Conservation (phyloP, 768 basidiomycete species). For the Lyophyllum shimeji region DNA sequence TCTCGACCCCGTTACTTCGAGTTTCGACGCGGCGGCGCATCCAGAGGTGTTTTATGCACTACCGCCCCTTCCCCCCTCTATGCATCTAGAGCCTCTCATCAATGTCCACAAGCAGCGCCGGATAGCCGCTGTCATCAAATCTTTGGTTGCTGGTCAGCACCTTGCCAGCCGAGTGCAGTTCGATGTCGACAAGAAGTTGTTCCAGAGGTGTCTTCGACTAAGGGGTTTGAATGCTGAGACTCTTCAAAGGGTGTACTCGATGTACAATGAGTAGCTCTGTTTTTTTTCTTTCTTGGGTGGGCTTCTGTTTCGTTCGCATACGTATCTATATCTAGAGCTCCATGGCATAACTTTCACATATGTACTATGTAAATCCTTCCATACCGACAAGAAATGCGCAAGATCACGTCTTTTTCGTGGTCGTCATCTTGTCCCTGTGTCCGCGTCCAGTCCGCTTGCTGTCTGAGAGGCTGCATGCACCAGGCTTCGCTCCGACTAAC, state of each 20-base stretch:
- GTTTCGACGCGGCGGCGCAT: slow-evolving; percentile 67
- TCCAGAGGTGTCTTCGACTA: slow-evolving; percentile 71
- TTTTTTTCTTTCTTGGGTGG: slow-evolving; percentile 1
- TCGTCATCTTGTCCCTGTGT: no score
- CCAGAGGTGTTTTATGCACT: slow-evolving; percentile 80
- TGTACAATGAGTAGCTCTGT: slow-evolving; percentile 23
- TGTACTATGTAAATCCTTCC: slow-evolving; percentile 10
- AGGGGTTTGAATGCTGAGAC: slow-evolving; percentile 60
- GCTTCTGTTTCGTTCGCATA: slow-evolving; percentile 17
- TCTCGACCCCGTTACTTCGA: slow-evolving; percentile 59
- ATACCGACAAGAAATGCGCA: background rate
- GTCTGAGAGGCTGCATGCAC: no score
- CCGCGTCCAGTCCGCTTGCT: no score
- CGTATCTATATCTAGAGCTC: slow-evolving; percentile 17
- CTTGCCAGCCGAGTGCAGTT: slow-evolving; percentile 73
- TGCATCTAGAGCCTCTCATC: slow-evolving; percentile 82
- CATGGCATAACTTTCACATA: slow-evolving; percentile 9
- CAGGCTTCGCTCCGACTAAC: no score
- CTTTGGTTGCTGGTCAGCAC: slow-evolving; percentile 80
- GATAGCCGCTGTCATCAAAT: slow-evolving; percentile 79
- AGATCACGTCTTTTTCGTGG: background rate
- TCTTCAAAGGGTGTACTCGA: slow-evolving; percentile 45
- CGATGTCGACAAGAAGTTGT: slow-evolving; percentile 71
- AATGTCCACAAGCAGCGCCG: slow-evolving; percentile 88
- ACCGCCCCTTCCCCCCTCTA: slow-evolving; percentile 68